Percentiles rank a stretch among this genome's conserved stretches.
Conservation (phyloP, 352 stramenopile species). For the Phytophthora tentaculata region DNA sequence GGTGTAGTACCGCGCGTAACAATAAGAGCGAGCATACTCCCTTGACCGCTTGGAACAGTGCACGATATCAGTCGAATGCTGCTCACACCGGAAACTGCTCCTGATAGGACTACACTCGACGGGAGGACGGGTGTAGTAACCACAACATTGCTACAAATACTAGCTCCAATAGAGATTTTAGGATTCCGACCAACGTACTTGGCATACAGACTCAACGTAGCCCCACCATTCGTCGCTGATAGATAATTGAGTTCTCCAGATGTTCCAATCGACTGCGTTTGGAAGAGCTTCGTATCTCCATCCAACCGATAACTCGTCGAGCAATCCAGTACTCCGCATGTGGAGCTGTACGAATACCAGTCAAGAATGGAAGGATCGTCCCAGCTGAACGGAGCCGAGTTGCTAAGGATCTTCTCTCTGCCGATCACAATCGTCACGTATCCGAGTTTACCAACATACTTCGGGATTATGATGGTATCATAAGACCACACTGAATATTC, state of each 20-base stretch:
- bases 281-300: slow-evolving; percentile 51
- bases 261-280: slow-evolving; percentile 29
- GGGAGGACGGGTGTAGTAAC: slow-evolving; percentile 29
- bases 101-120: slow-evolving; percentile 30
- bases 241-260: slow-evolving; percentile 42
- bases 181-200: slow-evolving; percentile 62
- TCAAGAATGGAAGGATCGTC: slow-evolving; percentile 61
- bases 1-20: slow-evolving; percentile 40
- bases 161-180: slow-evolving; percentile 38
- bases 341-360: slow-evolving; percentile 57
- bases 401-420: slow-evolving; percentile 47
- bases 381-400: slow-evolving; percentile 65
- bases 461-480: slow-evolving; percentile 44
- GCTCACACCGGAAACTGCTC: slow-evolving; percentile 26
- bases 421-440: slow-evolving; percentile 63
- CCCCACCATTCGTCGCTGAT: slow-evolving; percentile 50
- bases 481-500: slow-evolving; percentile 48
- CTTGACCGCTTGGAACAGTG: slow-evolving; percentile 52
- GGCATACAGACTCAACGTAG: slow-evolving; percentile 53
- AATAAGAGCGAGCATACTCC: slow-evolving; percentile 43
- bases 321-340: slow-evolving; percentile 48
- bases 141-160: slow-evolving; percentile 39
- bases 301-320: slow-evolving; percentile 55
- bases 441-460: slow-evolving; percentile 49
- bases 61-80: slow-evolving; percentile 54